Evolutionary conservation across 495 filamentous ascomycete species (phyloP).

Genomic region (Pseudomonodictys pantanalensis): DNA sequence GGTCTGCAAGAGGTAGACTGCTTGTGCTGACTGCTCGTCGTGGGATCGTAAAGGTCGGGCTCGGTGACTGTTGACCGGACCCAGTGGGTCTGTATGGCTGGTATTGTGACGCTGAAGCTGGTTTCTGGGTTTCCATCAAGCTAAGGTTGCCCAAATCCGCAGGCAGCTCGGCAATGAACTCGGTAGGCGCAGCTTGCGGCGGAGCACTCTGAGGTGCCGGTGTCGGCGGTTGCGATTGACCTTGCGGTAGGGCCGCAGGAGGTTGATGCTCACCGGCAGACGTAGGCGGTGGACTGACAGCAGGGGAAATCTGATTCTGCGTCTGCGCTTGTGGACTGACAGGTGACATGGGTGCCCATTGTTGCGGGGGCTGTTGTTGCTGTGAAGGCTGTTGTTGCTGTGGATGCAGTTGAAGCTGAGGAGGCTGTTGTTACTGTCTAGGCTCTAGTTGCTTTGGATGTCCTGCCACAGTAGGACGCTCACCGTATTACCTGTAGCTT

Average conservation of each 20-base stretch:
- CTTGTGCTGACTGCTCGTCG: constrained; percentile 29
- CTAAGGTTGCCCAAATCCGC: constrained; percentile 26
- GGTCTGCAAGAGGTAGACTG: constrained; percentile 20
- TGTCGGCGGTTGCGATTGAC: constrained; percentile 3
- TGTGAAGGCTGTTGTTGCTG: constrained; percentile 5
- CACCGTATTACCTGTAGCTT: too few relatives aligned
- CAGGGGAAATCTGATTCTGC: not conserved
- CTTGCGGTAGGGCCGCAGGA: not conserved
- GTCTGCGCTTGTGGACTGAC: not conserved
- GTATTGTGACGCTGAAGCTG: constrained; percentile 4
- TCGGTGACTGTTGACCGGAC: not conserved
- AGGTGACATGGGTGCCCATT: not conserved
- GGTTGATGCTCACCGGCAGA: not conserved
- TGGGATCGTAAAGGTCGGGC: constrained; percentile 15
- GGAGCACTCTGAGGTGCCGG: not conserved
- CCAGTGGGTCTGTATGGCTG: constrained; percentile 20
- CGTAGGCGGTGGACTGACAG: not conserved
- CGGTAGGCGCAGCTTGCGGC: constrained; percentile 11
- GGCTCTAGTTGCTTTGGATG: too few relatives aligned
- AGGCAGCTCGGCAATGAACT: constrained; percentile 32
- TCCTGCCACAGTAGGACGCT: too few relatives aligned
- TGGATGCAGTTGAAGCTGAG: not conserved
- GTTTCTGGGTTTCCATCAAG: not conserved
- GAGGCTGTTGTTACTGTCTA: not conserved
- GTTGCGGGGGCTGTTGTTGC: not conserved